Conservation (phyloP, 495 filamentous ascomycete genomes). For the Penicillium ucsense region DNA sequence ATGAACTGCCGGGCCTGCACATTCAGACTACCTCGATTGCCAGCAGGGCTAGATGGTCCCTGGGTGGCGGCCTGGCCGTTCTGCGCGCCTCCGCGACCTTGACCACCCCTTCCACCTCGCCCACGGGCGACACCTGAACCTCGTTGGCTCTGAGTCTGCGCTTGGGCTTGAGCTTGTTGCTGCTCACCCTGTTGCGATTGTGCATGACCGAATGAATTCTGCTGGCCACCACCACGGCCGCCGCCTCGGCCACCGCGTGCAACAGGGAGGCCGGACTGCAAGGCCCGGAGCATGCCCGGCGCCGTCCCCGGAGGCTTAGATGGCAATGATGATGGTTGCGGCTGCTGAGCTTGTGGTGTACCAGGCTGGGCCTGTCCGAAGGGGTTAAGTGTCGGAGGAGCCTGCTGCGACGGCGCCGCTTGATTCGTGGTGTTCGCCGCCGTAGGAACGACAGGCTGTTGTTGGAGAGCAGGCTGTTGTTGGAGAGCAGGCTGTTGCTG, state of each 20-base stretch:
- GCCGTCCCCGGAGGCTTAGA: slow-evolving; percentile 32
- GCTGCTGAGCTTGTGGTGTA: slow-evolving; percentile 20
- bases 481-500: no score
- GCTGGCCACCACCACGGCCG: slow-evolving; percentile 22
- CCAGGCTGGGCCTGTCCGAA: slow-evolving; percentile 23
- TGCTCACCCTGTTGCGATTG: slow-evolving; percentile 15
- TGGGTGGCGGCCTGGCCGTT: slow-evolving; percentile 19
- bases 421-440: no score
- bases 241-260: slow-evolving; percentile 29
- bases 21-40: slow-evolving; percentile 35
- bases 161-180: slow-evolving; percentile 16
- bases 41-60: slow-evolving; percentile 13
- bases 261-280: slow-evolving; percentile 43
- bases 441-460: no score
- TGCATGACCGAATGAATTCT: slow-evolving; percentile 23
- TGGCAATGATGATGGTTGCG: slow-evolving; percentile 21
- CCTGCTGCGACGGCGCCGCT: slow-evolving; percentile 1
- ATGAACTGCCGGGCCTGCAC: slow-evolving; percentile 51
- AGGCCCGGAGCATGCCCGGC: slow-evolving; percentile 26
- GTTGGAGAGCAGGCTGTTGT: no score
- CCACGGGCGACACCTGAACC: slow-evolving; percentile 38
- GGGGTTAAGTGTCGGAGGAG: slow-evolving; percentile 17
- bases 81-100: slow-evolving; percentile 40
- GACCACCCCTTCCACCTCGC: slow-evolving; percentile 31
- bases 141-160: slow-evolving; percentile 15